A percentile compares a stretch with the other conserved stretches of the same genome.
phyloP scores from a whole-genome alignment of 2,329 filamentous ascomycete species.

The Calonectria pauciramosa region DNA sequence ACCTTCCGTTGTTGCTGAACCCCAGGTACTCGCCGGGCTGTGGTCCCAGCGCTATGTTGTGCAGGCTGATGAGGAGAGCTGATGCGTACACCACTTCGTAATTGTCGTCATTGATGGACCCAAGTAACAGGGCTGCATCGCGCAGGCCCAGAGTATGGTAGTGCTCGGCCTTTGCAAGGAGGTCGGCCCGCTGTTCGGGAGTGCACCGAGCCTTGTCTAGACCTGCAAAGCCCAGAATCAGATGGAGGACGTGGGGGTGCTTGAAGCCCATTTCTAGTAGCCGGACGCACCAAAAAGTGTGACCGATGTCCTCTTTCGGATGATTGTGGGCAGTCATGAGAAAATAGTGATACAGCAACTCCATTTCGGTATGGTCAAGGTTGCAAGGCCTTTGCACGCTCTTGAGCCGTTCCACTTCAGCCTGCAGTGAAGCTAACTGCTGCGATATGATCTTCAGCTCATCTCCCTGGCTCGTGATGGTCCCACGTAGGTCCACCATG shows the following conservation, averaged over 20 bases:
- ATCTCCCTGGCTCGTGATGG: not conserved
- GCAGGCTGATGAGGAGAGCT: not conserved
- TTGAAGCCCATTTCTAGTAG: not conserved
- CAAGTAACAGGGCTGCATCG: not conserved
- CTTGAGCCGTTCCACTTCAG: not conserved
- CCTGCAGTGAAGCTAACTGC: not conserved
- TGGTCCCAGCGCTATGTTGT: not conserved
- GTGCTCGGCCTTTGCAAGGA: not conserved
- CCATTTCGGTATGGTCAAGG: not conserved
- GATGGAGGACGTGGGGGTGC: not conserved
- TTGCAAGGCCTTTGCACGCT: not conserved
- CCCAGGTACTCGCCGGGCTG: not conserved
- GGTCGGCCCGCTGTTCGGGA: not conserved
- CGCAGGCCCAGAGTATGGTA: not conserved
- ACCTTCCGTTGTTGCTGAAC: not conserved
- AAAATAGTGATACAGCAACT: not conserved
- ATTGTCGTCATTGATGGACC: not conserved
- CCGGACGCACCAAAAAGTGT: not conserved
- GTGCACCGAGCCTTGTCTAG: not conserved
- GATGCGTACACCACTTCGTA: slow-evolving; percentile 4
- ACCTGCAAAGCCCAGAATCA: not conserved
- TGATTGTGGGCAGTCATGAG: slow-evolving; percentile 7
- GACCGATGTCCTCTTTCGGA: not conserved
- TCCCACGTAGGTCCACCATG: not conserved
- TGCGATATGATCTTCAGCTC: not conserved